Conservation (phyloP, 139 green algal genomes). For the Asterochloris erici region DNA sequence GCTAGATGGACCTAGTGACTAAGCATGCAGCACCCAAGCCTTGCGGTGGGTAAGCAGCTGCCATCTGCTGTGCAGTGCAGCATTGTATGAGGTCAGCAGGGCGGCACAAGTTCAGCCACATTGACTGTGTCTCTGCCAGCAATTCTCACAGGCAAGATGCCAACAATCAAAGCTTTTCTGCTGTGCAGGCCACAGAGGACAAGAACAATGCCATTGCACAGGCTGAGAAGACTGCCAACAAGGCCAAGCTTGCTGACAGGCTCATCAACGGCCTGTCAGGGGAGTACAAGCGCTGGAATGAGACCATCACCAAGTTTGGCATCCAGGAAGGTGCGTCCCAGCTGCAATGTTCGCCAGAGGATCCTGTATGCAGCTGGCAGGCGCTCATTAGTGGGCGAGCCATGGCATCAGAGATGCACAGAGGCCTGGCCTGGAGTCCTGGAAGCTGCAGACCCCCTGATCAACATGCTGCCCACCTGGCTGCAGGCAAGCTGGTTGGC, state of each 20-base stretch:
- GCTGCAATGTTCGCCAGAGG: not conserved
- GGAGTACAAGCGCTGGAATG: constrained; percentile 84
- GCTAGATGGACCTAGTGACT: not conserved
- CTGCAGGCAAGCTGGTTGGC: constrained; percentile 60
- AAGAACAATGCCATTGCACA: constrained; percentile 83
- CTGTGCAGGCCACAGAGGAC: constrained; percentile 74
- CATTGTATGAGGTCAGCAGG: too few relatives aligned
- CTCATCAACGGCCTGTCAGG: constrained; percentile 85
- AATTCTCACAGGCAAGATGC: not conserved
- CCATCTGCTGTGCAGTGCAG: too few relatives aligned
- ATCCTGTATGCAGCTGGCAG: not conserved
- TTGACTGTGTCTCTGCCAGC: not conserved
- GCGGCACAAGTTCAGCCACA: too few relatives aligned
- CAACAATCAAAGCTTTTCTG: not conserved
- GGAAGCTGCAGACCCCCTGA: not conserved
- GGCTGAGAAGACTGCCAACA: constrained; percentile 79
- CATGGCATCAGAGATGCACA: too few relatives aligned
- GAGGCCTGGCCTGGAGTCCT: too few relatives aligned
- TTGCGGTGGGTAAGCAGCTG: too few relatives aligned
- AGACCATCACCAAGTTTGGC: constrained; percentile 72
- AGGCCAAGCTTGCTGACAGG: constrained; percentile 81
- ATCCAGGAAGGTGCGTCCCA: constrained; percentile 25
- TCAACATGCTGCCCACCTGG: not conserved
- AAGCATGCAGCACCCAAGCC: too few relatives aligned
- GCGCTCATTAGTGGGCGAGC: too few relatives aligned